Evolutionary conservation across 768 basidiomycete genomes (phyloP), one percentile per base, ranked within the genome.

Genomic region (Kwoniella shandongensis): DNA sequence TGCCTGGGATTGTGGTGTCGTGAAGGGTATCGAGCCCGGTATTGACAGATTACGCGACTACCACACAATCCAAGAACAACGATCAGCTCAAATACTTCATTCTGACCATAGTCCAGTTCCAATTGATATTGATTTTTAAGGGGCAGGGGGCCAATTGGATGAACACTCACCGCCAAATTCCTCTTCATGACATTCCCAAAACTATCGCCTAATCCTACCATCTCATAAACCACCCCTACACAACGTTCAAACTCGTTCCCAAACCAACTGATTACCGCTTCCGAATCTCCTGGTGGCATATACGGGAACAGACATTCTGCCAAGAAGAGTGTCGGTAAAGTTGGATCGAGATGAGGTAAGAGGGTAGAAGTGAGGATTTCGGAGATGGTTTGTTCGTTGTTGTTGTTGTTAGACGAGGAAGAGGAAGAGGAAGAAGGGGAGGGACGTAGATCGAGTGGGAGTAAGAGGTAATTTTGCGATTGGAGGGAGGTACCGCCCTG

Each of bases 301-400:
- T 99, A 97, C 13, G 85, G 91, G 52, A 96, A 82, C 17, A 97
- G 88, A 65, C 94, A 98, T 80, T 98, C 94, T 59, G 90, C 91
- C 8, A 97, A 78, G 22, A 97, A 79, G 1, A 97, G 82, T 0
- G 91, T 93, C 3, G 93, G 91, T 12, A 85, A 69, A 1, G 79
- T 65, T 0, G 83, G 80, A 15, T 87, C 85, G 30, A 94, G 79
- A 1, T 75, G 35, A 2, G 61, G 63, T 23, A 67, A 52, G 1
- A 74, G 36, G 18, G 23, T 1, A 20, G 26, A 39, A 13, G 23
- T 18, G 6, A 60, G 20, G 18, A 47, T 29, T n/a, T 23, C 18
- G 20, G 44, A 15, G 32, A 22, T 35, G 29, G 36, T 51, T 58
- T 11, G 45, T 36, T 62, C n/a, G 6, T 18, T 10, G 44, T 10